Evolutionary conservation across 1,139 yeast species (phyloP).

Genomic region (Geotrichum reessii): DNA sequence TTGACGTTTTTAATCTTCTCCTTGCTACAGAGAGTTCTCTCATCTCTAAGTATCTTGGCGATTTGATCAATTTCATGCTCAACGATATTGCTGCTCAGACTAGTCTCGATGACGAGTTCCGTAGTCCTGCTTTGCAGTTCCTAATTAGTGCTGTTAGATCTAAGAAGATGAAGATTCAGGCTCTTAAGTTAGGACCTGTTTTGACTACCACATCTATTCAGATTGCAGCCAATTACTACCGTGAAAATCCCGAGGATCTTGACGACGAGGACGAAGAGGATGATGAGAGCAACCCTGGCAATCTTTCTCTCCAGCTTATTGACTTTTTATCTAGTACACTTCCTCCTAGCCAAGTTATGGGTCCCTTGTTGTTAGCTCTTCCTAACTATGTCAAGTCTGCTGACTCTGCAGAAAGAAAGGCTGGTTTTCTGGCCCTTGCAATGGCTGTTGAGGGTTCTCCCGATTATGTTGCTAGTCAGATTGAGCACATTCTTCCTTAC

Average conservation of each 20-base stretch:
- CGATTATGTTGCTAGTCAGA: constrained; percentile 74
- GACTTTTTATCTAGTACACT: constrained; percentile 74
- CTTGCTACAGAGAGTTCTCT: constrained; percentile 69
- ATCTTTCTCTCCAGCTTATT: constrained; percentile 74
- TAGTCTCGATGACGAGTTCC: constrained; percentile 69
- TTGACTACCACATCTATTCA: constrained; percentile 68
- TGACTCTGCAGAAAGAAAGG: constrained; percentile 77
- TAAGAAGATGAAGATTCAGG: constrained; percentile 47
- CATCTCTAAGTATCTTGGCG: constrained; percentile 69
- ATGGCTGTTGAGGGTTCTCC: constrained; percentile 91
- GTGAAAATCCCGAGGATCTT: constrained; percentile 56
- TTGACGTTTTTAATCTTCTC: constrained; percentile 80
- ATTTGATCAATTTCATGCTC: constrained; percentile 64
- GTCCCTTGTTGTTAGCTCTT: constrained; percentile 67
- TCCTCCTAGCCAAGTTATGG: constrained; percentile 88
- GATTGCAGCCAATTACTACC: constrained; percentile 72
- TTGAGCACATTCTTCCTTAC: constrained; percentile 66
- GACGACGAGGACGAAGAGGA: constrained; percentile 86
- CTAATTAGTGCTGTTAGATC: constrained; percentile 75
- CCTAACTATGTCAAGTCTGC: constrained; percentile 58
- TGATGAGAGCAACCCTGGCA: constrained; percentile 77
- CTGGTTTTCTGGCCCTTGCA: constrained; percentile 75
- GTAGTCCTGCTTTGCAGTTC: constrained; percentile 81
- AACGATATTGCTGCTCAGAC: constrained; percentile 62
- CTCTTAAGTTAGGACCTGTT: constrained; percentile 73